Evolutionary conservation across 768 basidiomycete species (phyloP), one percentile per base, ranked within the genome.

Genomic region (Naganishia antarctica): DNA sequence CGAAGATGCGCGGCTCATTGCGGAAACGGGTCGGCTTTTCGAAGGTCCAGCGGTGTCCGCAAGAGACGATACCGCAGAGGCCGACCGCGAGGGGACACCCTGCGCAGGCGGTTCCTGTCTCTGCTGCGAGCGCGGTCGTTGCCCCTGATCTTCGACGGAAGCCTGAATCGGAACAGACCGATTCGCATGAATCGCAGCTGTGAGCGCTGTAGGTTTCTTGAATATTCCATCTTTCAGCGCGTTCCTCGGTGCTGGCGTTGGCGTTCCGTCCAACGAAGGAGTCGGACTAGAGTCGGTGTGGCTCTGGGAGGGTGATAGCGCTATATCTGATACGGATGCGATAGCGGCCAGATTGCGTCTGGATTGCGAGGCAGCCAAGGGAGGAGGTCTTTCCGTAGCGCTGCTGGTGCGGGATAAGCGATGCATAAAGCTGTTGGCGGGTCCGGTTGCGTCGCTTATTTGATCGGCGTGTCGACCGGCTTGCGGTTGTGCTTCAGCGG

Each of bases 201-300:
- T 57, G 12, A 57, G 53, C 2, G 21, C 34, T 15, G 53, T 57
- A 21, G 53, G 53, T 25, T 40, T 57, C 53, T 57, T 57, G 53
- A 57, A 57, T 16, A 32, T 23, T 37, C 31, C 53, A 40, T 57
- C 53, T 7, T 41, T 57, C 32, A 15, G 32, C 21, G 34, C 23
- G 32, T 57, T 57, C 37, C 34, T 37, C 3, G 53, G 53, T 29
- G 53, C 53, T 16, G 53, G 53, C 8, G 53, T 57, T 9, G 53
- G 53, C 2, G 53, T 57, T n/a, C 21, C 31, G 18, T 57, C 37
- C 12, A 40, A 26, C 37, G 53, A 57, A 2, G 53, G 37, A 37
- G 53, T 34, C n/a, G 53, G 32, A 26, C 53, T 57, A 11, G 53
- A 37, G 15, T 37, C 53, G 32, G n/a, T 7, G 21, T 37, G 23